These are phyloP conservation scores for Daldinia bambusicola DNA, from an alignment of 495 filamentous ascomycete genomes.

Conservation along the genomic window DNA sequence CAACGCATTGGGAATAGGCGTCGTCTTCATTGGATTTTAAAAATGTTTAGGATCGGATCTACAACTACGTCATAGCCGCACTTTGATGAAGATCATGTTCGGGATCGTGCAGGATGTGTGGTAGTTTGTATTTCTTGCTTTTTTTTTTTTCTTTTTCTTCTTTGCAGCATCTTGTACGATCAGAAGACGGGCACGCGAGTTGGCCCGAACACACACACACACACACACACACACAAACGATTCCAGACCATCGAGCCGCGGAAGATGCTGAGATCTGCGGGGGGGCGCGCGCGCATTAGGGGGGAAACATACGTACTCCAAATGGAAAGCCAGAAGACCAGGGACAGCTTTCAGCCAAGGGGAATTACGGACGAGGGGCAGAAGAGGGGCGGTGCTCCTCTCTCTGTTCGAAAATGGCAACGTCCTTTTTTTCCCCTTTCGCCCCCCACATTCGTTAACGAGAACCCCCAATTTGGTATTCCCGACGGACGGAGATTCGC, in stretches of 20 bases:
- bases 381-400: background rate
- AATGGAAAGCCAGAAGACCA: background rate
- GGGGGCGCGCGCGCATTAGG: background rate
- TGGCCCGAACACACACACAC: background rate
- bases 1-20: slow-evolving; percentile 13
- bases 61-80: slow-evolving; percentile 20
- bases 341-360: slow-evolving; percentile 16
- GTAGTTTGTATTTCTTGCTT: slow-evolving; percentile 19
- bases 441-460: background rate
- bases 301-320: slow-evolving; percentile 4
- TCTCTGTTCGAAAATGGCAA: slow-evolving; percentile 5
- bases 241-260: slow-evolving; percentile 4
- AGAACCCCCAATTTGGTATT: background rate
- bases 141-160: slow-evolving; percentile 25
- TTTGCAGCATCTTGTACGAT: slow-evolving; percentile 5
- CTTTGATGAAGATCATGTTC: slow-evolving; percentile 10
- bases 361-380: slow-evolving; percentile 28
- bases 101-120: slow-evolving; percentile 16
- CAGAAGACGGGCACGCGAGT: slow-evolving; percentile 6
- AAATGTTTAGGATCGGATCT: slow-evolving; percentile 5
- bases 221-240: background rate
- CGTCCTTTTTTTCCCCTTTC: slow-evolving; percentile 6
- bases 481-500: background rate
- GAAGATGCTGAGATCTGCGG: slow-evolving; percentile 7
- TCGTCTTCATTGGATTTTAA: background rate